Evolutionary conservation across 345 rosid species (phyloP), one percentile per base, ranked within the genome.

Genomic region (Hevea brasiliensis): DNA sequence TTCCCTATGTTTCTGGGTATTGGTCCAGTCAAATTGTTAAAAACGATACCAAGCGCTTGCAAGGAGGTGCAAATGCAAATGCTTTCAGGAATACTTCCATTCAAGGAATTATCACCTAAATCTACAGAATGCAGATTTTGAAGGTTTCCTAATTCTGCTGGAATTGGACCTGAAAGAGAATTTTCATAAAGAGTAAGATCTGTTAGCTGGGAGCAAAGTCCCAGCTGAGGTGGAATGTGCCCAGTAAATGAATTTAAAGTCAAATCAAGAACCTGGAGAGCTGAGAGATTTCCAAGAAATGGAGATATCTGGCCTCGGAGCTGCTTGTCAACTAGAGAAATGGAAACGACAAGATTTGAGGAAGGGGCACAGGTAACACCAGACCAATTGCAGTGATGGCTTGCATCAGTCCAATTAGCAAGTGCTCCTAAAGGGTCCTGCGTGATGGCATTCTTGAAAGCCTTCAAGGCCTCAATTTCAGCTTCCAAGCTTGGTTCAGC

Each of bases 261-360:
- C 68, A 91, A 82, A 80, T 93, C 97, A 75, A 93, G 97, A 89
- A 91, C 94, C 90, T 89, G 97, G 78, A 91, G 92, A 63, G 80
- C 69, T n/a, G 97, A 87, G 64, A 91, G 83, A 81, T 91, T 91
- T 41, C 90, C 85, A 3, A 90, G 77, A 64, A 78, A 82, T 9
- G 98, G 88, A 68, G 97, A 85, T 48, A 93, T 74, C 76, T 63
- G 61, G 58, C 98, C 98, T 62, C 59, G 54, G 72, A 93, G 92
- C 86, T 89, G 94, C 86, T 72, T 85, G 50, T 87, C 92, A 29
- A 70, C 53, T 48, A 93, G 78, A 68, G 86, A 62, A 76, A 93
- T 73, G 0, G 88, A 77, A 57, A 87, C 41, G 45, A 90, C 90
- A 2, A 42, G 87, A 56, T 81, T 73, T 0, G 81, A 74, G 47